A percentile compares a stretch with the other conserved stretches of the same genome.
These are phyloP conservation scores for Bipolaris cookei DNA, from an alignment of 2,329 filamentous ascomycete genomes.

Conservation along the genomic window DNA sequence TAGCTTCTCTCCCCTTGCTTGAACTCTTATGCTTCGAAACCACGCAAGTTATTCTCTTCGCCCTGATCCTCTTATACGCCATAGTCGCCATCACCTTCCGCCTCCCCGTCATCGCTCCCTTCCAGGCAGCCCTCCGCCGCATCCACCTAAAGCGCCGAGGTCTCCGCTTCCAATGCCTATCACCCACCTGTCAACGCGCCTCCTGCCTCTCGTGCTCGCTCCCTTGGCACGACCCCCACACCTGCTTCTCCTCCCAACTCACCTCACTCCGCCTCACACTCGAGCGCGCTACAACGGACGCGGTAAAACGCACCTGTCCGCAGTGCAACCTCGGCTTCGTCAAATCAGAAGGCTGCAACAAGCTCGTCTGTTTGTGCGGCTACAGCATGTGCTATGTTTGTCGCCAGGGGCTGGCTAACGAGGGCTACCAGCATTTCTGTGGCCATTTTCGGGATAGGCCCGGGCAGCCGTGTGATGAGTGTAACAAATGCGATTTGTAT, in stretches of 20 bases:
- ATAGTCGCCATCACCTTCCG: slow-evolving; percentile 29
- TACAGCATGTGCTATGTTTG: slow-evolving; percentile 99
- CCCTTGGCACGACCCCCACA: slow-evolving; percentile 85
- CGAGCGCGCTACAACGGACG: slow-evolving; percentile 90
- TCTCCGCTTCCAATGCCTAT: slow-evolving; percentile 78
- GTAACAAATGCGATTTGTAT: slow-evolving; percentile 65
- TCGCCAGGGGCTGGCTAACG: slow-evolving; percentile 64
- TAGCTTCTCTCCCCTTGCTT: slow-evolving; percentile 39
- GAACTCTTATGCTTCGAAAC: slow-evolving; percentile 40
- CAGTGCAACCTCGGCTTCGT: slow-evolving; percentile 90
- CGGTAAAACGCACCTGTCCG: slow-evolving; percentile 93
- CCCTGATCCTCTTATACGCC: slow-evolving; percentile 54
- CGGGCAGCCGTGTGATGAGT: slow-evolving; percentile 76
- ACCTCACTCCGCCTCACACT: slow-evolving; percentile 82
- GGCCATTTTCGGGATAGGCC: slow-evolving; percentile 89
- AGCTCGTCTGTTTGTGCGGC: slow-evolving; percentile 91
- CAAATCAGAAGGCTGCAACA: slow-evolving; percentile 94
- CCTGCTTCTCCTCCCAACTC: slow-evolving; percentile 80
- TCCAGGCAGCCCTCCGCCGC: slow-evolving; percentile 68
- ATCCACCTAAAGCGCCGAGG: slow-evolving; percentile 74
- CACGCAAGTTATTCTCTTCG: slow-evolving; percentile 62
- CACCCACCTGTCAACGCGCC: slow-evolving; percentile 67
- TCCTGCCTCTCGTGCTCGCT: slow-evolving; percentile 86
- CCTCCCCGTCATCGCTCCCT: slow-evolving; percentile 47
- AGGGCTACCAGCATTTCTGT: slow-evolving; percentile 94